Conservation (phyloP, 78 protist species). For the Dictyostelium discoideum region DNA sequence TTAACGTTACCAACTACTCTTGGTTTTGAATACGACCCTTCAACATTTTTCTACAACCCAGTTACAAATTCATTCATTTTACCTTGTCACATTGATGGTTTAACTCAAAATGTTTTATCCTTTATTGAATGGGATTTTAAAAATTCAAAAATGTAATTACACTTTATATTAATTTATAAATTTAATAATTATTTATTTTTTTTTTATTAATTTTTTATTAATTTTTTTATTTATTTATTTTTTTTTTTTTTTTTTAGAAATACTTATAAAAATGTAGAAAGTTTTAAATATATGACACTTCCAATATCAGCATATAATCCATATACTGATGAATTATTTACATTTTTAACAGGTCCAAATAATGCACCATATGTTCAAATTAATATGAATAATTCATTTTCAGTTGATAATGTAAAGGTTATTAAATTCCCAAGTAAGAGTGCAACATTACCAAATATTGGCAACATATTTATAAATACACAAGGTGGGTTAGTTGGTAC, state of each 20-base stretch:
- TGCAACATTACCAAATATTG: not conserved
- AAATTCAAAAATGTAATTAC: not conserved
- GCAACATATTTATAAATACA: too few relatives aligned
- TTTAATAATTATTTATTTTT: too few relatives aligned
- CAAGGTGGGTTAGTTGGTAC: not conserved
- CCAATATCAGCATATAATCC: not conserved
- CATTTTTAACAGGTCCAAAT: not conserved
- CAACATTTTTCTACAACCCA: not conserved
- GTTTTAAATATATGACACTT: not conserved
- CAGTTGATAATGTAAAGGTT: not conserved
- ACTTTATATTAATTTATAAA: too few relatives aligned
- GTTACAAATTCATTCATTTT: too few relatives aligned
- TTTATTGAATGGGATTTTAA: not conserved
- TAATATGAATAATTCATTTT: not conserved
- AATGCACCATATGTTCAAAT: not conserved
- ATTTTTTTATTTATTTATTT: too few relatives aligned
- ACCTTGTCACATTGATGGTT: not conserved
- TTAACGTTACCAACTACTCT: not conserved
- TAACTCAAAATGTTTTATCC: not conserved
- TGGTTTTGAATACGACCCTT: not conserved
- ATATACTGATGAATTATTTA: too few relatives aligned
- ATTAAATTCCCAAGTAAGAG: not conserved
- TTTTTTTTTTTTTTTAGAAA: not conserved
- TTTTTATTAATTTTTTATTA: too few relatives aligned
- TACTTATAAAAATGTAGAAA: not conserved